Base-by-base conservation (phyloP, 179 eudicot genomes). In the Silene noctiflora region DNA sequence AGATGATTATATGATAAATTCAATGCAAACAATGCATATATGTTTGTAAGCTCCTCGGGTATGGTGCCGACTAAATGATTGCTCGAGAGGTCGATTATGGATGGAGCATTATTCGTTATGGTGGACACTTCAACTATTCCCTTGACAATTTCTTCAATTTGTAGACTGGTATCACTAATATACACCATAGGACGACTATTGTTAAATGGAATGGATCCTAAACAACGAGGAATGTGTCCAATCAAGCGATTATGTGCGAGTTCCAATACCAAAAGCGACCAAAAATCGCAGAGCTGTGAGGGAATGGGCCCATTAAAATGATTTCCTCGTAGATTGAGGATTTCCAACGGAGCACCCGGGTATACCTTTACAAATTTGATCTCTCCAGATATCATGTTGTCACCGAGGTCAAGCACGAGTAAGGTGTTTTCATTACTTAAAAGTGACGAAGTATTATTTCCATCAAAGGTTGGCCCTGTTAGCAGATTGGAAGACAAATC, bases 1-100 rank as follows among this genome's bases (percentile, higher is more conserved):
- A 66, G 46, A 14, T 29, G 70, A 31, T 66, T 66, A 31, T 31
- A 10, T 29, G 70, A 66, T n/a, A 66, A 31, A 42, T 66, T 66
- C 19, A 66, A 31, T 2, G 21, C 46, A 1, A 12, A 9, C 11
- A 66, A 31, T 66, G 9, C 7, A 16, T 11, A 33, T 66, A 66
- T 11, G 10, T 66, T 66, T 33, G 46, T 66, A 42, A 66, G 48
- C 46, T 13, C 70, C 20, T 14, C 21, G 3, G 46, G 70, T 29
- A 66, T 31, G 4, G 44, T 31, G 21, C 46, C 70, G 46, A 12
- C 39, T 64, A 64, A 64, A 4, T 64, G 20, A 66, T 66, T 31
- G 11, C n/a, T 14, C 3, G 70, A 66, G 46, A 66, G 19, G 48
- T 67, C 48, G 13, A 31, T n/a, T 10, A n/a, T 35, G 20, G 51